Base-by-base conservation (phyloP, 2,329 filamentous ascomycete species). In the Trichoderma koningii region DNA sequence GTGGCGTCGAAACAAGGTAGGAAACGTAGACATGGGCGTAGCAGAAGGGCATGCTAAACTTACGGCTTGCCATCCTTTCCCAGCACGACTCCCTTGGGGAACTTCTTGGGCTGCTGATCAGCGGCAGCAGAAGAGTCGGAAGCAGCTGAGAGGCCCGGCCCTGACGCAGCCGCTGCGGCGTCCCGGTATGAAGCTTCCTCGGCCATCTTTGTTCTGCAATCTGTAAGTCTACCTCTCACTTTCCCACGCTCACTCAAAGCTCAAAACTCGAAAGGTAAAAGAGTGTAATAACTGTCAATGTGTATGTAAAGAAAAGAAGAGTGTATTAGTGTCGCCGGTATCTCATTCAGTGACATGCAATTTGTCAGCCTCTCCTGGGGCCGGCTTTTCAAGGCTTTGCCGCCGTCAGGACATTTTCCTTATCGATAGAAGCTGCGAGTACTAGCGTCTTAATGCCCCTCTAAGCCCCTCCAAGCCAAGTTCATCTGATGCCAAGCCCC, bases 1-100 rank as follows among this genome's bases (percentile, higher is more conserved):
- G 6, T 7, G 28, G 28, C 7, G 28, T 7, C 28, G 12, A 38
- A 38, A 5, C 3, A 10, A 14, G 7, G 34, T 5, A 9, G 3
- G 7, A 38, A 14, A 3, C 12, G 34, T 9, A 14, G 34, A 17
- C 26, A 12, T 17, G 17, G n/a, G 17, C 17, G 28, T 19, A 52
- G 50, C 26, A 21, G 5, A 34, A 52, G 26, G 26, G 26, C 5
- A n/a, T 28, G 19, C 6, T 4, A 9, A 30, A 26, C 89, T 81
- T 78, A 94, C 91, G 91, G 91, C 78, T 95, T 95, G 64, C 91
- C 91, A 79, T 95, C 90, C 68, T 89, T 89, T 52, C 89, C 91
- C 42, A 94, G 78, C 44, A 94, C 84, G 2, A 94, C 82, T 68
- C 90, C 90, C 72, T 89, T 91, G 17, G 89, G 85, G 34, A 90